Base-by-base conservation (phyloP, 179 eudicot genomes). In the Silene noctiflora region DNA sequence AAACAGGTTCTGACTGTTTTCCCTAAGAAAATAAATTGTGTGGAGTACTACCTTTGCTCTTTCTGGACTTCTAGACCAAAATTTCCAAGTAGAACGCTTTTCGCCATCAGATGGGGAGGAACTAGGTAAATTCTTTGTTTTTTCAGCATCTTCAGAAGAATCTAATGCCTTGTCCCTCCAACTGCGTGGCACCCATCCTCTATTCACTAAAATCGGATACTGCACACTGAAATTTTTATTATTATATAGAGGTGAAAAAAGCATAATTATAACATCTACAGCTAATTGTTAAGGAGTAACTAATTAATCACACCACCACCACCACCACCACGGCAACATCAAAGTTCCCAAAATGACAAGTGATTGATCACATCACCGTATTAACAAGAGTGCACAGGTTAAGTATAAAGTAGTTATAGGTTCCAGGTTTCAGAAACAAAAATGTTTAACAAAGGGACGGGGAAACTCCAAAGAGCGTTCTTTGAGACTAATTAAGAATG, bases 111-210 rank as follows among this genome's bases (percentile, higher is more conserved):
- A 76, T 0, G 69, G 71, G 74, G 88, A 69, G 33, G 88, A 25
- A 39, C 82, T 60, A 33, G 82, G 66, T 63, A 24, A 63, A 78
- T 51, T 74, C 29, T 68, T 63, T 16, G 73, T 68, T 9, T 73
- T 82, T 72, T 77, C 79, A 55, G 78, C 85, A 79, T 84, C 80
- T 72, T 81, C 80, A 59, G 73, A 60, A 75, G 69, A 83, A 69
- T 85, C 81, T 13, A 79, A 48, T 59, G 83, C 83, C 82, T 90
- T 88, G 82, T 95, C 99, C 84, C 91, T 86, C 97, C 95, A 93
- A 79, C 89, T 85, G 74, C 96, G 91, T 14, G 99, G 99, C 73
- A 93, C 97, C 99, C 99, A 95, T 79, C 99, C 99, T 75, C 95
- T 91, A 78, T 95, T 95, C 64, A 95, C 99, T 58, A 95, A 85